Base-by-base conservation (phyloP, 768 basidiomycete genomes). In the Postia placenta region DNA sequence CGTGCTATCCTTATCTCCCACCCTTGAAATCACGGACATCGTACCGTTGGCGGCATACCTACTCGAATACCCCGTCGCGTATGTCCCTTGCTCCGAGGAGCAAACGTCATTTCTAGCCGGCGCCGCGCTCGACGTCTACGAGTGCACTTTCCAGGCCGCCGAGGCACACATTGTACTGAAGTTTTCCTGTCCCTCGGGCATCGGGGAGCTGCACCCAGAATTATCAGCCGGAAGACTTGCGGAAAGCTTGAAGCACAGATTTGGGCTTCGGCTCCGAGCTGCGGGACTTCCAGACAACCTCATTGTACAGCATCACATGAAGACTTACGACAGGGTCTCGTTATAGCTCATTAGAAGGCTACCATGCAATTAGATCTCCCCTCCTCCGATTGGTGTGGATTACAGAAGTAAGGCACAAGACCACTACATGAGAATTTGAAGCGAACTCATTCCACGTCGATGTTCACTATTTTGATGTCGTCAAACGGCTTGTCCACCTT, bases 401-500 rank as follows among this genome's bases (percentile, higher is more conserved):
- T 22, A 20, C 40, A 19, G 12, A 12, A 24, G 19, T 12, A 42
- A 27, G 39, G 24, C 22, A 9, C 30, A 41, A 38, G 42, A 33
- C 23, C 25, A 11, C 25, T 28, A 43, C 19, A 43, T 43, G 22
- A 42, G 19, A 27, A 22, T 12, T 11, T 19, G 22, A 45, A 28
- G 27, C 46, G 22, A 26, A 24, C 42, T 39, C 75, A 87, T 50
- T 87, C 83, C 53, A 89, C 76, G 60, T 81, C 81, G 35, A 91
- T 71, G 55, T 87, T 92, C 61, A 84, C 69, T 52, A 93, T 93
- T 66, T 91, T 92, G 68, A 98, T 91, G 62, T 95, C 92, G 59
- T 95, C 93, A 56, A 81, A 91, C 12, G 92, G 91, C 64, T 92
- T 92, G 62, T 94, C 92, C 44, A 74, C 61, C 66, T 91, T 90